A percentile compares a stretch with the other conserved stretches of the same genome.
phyloP scores from a whole-genome alignment of 768 basidiomycete species.

The Xanthoconium stramineum region DNA sequence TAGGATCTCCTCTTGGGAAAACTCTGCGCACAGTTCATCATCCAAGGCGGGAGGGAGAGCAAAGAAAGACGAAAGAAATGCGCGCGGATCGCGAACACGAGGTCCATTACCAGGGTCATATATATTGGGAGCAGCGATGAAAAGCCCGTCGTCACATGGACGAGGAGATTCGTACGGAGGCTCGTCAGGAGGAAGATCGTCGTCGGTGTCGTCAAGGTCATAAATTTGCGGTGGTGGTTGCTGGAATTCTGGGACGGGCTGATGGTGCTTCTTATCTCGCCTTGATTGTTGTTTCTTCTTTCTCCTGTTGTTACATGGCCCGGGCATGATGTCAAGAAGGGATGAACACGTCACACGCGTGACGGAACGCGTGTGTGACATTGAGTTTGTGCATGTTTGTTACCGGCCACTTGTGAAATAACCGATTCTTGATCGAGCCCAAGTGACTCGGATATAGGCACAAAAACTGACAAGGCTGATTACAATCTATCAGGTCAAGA shows the following conservation, averaged over 20 bases:
- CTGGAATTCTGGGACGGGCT: background rate
- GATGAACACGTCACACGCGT: constrained; percentile 28
- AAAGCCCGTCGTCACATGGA: constrained; percentile 4
- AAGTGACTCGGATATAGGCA: constrained; percentile 16
- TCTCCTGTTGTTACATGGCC: constrained; percentile 54
- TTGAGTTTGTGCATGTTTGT: constrained; percentile 17
- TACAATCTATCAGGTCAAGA: constrained; percentile 23
- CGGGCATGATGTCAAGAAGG: constrained; percentile 46
- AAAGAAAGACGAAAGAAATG: constrained; percentile 66
- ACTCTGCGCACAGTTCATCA: constrained; percentile 71
- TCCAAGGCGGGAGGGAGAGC: constrained; percentile 61
- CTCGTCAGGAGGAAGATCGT: constrained; percentile 11
- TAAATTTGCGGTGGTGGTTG: background rate
- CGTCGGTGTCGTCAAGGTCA: constrained; percentile 2
- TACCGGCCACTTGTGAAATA: constrained; percentile 3
- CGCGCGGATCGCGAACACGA: constrained; percentile 63
- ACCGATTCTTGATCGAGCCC: constrained; percentile 14
- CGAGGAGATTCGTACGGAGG: background rate
- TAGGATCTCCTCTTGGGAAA: constrained; percentile 70
- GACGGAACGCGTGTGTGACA: constrained; percentile 33
- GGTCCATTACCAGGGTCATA: constrained; percentile 79
- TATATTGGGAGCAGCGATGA: constrained; percentile 56
- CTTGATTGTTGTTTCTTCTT: constrained; percentile 36
- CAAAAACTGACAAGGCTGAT: constrained; percentile 18
- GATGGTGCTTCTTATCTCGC: constrained; percentile 31